Evolutionary conservation across 2,329 filamentous ascomycete species (phyloP), one percentile per base, ranked within the genome.

Genomic region (Leptosphaerulina australis): DNA sequence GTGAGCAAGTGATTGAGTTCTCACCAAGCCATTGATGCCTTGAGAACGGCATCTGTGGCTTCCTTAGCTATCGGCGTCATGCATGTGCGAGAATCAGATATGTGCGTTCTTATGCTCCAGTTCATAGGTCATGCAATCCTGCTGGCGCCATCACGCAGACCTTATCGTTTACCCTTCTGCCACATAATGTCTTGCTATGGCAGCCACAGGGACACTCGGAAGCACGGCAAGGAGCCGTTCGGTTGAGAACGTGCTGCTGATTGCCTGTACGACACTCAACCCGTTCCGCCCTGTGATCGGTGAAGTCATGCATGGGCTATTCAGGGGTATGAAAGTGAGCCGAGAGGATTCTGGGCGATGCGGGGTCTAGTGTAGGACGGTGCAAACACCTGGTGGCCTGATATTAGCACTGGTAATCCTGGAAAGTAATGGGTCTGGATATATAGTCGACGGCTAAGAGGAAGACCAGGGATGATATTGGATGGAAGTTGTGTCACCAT

Each of bases 281-380:
- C 15, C 25, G 20, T 34, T 34, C 30, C 18, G 24, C 22, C 20
- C 43, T 24, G 15, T 46, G 41, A 43, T 51, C 48, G 48, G 43
- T 51, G 26, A 39, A 18, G 17, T 12, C 9, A 25, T 45, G 43
- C 43, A 31, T 17, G 31, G 31, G 14, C 8, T 5, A 8, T 15
- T 31, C 36, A 45, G 33, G 38, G 38, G 28, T 37, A 17, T 46
- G 48, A 24, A 51, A 11, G 41, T 51, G 12, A 36, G 48, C 41
- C 43, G 48, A 51, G 36, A n/a, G 25, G 31, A 25, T 31, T 12
- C 6, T 15, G 26, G 37, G 31, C 15, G 25, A 36, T 41, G 36
- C 30, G 41, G 48, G 21, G 36, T 18, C 22, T 18, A 37, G 18
- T 22, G 15, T 3, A 22, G 10, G 9, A 33, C 20, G 11, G 36